phyloP scores from a whole-genome alignment of 2,329 filamentous ascomycete species.

The Claviceps capensis region DNA sequence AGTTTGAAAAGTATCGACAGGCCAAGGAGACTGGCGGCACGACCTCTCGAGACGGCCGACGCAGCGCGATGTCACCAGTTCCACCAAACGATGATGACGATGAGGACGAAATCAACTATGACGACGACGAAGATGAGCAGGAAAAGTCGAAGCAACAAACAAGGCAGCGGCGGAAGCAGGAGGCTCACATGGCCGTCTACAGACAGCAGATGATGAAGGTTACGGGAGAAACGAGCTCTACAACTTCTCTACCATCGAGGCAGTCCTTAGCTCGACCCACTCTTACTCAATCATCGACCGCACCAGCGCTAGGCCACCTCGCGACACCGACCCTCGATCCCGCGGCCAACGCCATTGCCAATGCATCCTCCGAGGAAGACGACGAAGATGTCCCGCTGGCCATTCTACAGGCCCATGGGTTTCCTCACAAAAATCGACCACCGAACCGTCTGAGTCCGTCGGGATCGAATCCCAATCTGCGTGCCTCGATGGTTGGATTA shows the following conservation, averaged over 20 bases:
- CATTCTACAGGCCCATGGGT: constrained; percentile 79
- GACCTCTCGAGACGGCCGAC: constrained; percentile 25
- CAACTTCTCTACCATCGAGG: constrained; percentile 5
- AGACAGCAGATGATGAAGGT: constrained; percentile 96
- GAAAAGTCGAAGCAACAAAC: constrained; percentile 62
- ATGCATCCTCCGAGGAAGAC: constrained; percentile 65
- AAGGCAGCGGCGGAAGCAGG: constrained; percentile 72
- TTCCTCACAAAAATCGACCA: constrained; percentile 64
- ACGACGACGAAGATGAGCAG: constrained; percentile 64
- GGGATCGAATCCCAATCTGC: constrained; percentile 59
- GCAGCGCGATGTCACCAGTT: constrained; percentile 4
- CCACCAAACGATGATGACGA: constrained; percentile 48
- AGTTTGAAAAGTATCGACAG: constrained; percentile 70
- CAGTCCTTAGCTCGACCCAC: constrained; percentile 34
- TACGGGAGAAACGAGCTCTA: constrained; percentile 52
- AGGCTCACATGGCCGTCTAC: constrained; percentile 80
- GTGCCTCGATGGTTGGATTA: constrained; percentile 34
- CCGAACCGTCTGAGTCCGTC: constrained; percentile 52
- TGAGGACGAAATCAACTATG: constrained; percentile 50
- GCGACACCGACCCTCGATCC: constrained; percentile 23
- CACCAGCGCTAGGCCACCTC: constrained; percentile 39
- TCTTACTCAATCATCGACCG: constrained; percentile 45
- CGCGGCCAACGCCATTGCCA: constrained; percentile 31
- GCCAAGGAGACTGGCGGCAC: constrained; percentile 51
- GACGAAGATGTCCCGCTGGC: constrained; percentile 81